A percentile compares a stretch with the other conserved stretches of the same genome.
Conservation (phyloP, 2,329 filamentous ascomycete genomes). For the Byssothecium circinans region DNA sequence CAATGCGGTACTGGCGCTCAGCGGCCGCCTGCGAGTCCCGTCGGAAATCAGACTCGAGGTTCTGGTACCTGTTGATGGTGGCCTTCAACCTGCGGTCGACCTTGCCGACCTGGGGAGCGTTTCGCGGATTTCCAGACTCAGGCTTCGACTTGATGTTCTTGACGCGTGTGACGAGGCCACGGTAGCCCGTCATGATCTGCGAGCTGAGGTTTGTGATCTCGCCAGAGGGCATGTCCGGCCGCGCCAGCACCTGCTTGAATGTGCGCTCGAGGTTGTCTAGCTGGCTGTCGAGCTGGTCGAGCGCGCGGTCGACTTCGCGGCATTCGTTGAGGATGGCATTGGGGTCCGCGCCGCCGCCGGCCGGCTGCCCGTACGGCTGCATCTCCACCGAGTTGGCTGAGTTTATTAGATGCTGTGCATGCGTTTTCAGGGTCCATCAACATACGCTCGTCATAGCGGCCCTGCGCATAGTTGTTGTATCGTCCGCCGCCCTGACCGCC, state of each 20-base stretch:
- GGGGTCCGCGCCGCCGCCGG: constrained; percentile 52
- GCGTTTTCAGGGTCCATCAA: constrained; percentile 27
- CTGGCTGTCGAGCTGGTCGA: constrained; percentile 72
- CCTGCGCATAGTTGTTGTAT: constrained; percentile 57
- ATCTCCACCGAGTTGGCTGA: constrained; percentile 65
- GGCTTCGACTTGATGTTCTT: constrained; percentile 80
- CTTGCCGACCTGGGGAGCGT: constrained; percentile 77
- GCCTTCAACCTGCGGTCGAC: constrained; percentile 78
- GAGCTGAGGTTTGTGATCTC: constrained; percentile 72
- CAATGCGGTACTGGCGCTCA: constrained; percentile 87
- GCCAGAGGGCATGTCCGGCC: constrained; percentile 72
- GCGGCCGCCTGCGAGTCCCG: constrained; percentile 81
- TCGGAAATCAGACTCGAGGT: constrained; percentile 76
- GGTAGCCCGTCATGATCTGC: constrained; percentile 82
- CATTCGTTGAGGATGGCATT: constrained; percentile 85
- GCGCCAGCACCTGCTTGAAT: constrained; percentile 71
- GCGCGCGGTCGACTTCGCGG: constrained; percentile 74
- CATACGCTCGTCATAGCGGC: constrained; percentile 38
- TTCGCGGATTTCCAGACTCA: constrained; percentile 71
- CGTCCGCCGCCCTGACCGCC: constrained; percentile 53
- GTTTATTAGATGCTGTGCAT: constrained; percentile 17
- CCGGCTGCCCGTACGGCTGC: constrained; percentile 56
- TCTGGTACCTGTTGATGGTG: constrained; percentile 80
- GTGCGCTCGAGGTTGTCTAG: constrained; percentile 71
- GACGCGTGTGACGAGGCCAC: constrained; percentile 75